Conservation (phyloP, 2,329 filamentous ascomycete species). For the Pestalotiopsis sp. region DNA sequence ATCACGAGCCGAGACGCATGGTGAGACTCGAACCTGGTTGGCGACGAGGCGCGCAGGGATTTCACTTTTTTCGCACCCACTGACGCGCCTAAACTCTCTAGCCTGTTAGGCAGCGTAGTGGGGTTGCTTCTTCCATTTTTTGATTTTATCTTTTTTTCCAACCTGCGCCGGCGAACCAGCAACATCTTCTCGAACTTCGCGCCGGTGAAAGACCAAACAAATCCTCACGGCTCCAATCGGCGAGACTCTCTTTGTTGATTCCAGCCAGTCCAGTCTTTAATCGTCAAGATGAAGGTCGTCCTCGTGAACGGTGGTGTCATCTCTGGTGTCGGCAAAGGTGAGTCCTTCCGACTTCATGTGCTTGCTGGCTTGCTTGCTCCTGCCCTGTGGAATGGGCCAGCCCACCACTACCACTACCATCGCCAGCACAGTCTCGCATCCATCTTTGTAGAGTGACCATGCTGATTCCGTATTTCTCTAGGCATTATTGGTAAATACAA, state of each 20-base stretch:
- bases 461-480: background rate
- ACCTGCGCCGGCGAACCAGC: background rate
- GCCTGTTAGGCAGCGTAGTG: slow-evolving; percentile 1
- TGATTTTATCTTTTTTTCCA: background rate
- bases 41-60: slow-evolving; percentile 1
- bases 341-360: slow-evolving; percentile 8
- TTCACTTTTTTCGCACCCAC: background rate
- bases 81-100: background rate
- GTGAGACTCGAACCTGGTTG: background rate
- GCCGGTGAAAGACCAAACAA: background rate
- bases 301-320: slow-evolving; percentile 34
- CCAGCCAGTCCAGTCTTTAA: background rate
- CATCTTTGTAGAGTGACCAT: slow-evolving; percentile 7
- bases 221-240: background rate
- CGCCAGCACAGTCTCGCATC: background rate
- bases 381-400: background rate
- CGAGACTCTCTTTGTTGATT: background rate
- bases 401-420: background rate
- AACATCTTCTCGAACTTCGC: background rate
- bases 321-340: slow-evolving; percentile 49
- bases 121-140: background rate
- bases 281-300: slow-evolving; percentile 15
- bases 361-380: background rate
- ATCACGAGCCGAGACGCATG: background rate
- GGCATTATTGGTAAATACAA: slow-evolving; percentile 10